These are phyloP conservation scores for Chlorella sp. DNA, from an alignment of 139 green algal genomes.

Conservation along the genomic window DNA sequence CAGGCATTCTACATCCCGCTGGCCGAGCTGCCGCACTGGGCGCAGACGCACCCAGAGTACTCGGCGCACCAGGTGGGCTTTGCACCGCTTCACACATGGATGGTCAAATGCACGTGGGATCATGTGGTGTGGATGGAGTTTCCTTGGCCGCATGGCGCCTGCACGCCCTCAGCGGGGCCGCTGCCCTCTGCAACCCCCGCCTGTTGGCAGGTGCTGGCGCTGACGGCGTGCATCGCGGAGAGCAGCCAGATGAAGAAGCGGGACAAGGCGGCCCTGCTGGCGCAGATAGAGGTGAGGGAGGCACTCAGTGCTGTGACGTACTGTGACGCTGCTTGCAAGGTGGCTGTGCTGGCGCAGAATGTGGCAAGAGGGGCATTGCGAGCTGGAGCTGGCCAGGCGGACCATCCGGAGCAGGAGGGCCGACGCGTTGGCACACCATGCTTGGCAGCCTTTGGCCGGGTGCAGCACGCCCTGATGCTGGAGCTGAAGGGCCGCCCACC, in stretches of 20 bases:
- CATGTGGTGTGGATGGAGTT: not conserved
- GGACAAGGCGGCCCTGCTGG: conserved; percentile 48
- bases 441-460: no score
- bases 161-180: not conserved
- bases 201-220: conserved; percentile 52
- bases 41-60: conserved; percentile 70
- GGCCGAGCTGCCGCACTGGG: conserved; percentile 65
- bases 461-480: no score
- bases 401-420: no score
- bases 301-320: no score
- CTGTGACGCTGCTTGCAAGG: no score
- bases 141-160: not conserved
- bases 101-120: not conserved
- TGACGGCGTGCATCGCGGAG: conserved; percentile 66
- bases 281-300: conserved; percentile 36
- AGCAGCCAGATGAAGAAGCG: conserved; percentile 59
- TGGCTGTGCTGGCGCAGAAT: no score
- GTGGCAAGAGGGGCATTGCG: no score
- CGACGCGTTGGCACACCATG: no score
- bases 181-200: not conserved
- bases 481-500: no score
- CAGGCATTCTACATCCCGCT: conserved; percentile 66
- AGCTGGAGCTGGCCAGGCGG: no score
- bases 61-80: conserved; percentile 42
- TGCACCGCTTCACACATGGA: not conserved